Evolutionary conservation across 2,329 filamentous ascomycete genomes (phyloP), one percentile per base, ranked within the genome.

Genomic region (Neonectria coccinea): DNA sequence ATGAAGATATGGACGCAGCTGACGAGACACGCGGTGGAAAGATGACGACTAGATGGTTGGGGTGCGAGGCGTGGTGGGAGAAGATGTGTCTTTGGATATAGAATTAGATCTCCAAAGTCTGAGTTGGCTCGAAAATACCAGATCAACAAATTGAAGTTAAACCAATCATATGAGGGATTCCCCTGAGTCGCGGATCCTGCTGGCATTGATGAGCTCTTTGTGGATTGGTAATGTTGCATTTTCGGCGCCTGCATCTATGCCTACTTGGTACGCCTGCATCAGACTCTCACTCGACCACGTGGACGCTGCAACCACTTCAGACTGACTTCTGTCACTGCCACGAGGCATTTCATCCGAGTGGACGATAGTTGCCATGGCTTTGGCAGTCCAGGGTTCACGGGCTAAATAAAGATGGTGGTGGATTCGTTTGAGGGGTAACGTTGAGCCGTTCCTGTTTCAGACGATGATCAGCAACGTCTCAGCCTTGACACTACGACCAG

Each of bases 1-100:
- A 70, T 74, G 67, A 71, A 65, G 60, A 68, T 67, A 67, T 71
- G 66, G 70, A 73, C 62, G 69, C 67, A 64, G 70, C 62, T 66
- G 70, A 74, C 64, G 72, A 71, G 70, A 67, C 57, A 69, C 63
- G 65, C 61, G 58, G 64, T 66, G 66, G 59, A 67, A 58, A 63
- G 51, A 68, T 55, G 62, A 41, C 45, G 57, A 56, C 47, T 65
- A 59, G 53, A 70, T 59, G 68, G 61, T 62, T 47, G 63, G 59
- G 61, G 63, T 61, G 59, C 64, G 65, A 62, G 57, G 67, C 64
- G 69, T 66, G 69, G 71, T 54, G 42, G 59, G 62, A 64, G 64
- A 61, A 66, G 62, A 60, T 51, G 61, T 47, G 62, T 60, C 59
- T 64, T 45, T 59, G 64, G 71, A 72, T 52, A 72, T 73, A 73